These are phyloP conservation scores for Gamsiella multidivaricata DNA, from an alignment of 192 early-diverging fungal genomes.

Conservation along the genomic window DNA sequence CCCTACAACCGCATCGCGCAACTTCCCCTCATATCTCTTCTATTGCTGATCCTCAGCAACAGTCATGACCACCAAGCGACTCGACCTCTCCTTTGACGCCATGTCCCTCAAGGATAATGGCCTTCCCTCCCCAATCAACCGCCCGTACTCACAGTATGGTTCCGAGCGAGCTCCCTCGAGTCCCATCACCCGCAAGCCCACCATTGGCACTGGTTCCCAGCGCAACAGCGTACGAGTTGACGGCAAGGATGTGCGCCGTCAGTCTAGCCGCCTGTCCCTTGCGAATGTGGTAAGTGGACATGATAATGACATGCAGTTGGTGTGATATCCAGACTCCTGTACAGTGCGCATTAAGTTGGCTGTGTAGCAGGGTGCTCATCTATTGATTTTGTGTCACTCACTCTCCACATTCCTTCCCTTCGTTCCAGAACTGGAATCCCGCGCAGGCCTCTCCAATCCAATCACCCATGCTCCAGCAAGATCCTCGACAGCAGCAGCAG, in stretches of 20 bases:
- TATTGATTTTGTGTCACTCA: constrained; percentile 20
- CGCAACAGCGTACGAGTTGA: constrained; percentile 43
- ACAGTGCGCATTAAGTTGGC: no score
- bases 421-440: constrained; percentile 40
- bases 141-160: constrained; percentile 49
- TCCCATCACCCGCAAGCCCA: constrained; percentile 40
- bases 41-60: constrained; percentile 9
- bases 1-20: constrained; percentile 5
- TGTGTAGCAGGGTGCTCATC: no score
- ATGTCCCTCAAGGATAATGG: constrained; percentile 50
- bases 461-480: constrained; percentile 43
- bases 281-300: constrained; percentile 35
- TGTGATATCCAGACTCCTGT: no score
- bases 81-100: constrained; percentile 53
- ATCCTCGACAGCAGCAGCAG: constrained; percentile 38
- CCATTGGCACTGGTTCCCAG: constrained; percentile 43
- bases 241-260: constrained; percentile 39
- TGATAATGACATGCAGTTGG: no score
- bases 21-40: background rate
- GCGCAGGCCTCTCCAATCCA: constrained; percentile 46
- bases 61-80: constrained; percentile 53
- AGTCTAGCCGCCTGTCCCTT: constrained; percentile 46
- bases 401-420: constrained; percentile 4
- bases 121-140: constrained; percentile 40
- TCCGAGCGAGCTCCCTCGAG: constrained; percentile 38